A percentile compares a stretch with the other conserved stretches of the same genome.
These are phyloP conservation scores for Priceomyces haplophilus DNA, from an alignment of 805 yeast species.

Conservation along the genomic window DNA sequence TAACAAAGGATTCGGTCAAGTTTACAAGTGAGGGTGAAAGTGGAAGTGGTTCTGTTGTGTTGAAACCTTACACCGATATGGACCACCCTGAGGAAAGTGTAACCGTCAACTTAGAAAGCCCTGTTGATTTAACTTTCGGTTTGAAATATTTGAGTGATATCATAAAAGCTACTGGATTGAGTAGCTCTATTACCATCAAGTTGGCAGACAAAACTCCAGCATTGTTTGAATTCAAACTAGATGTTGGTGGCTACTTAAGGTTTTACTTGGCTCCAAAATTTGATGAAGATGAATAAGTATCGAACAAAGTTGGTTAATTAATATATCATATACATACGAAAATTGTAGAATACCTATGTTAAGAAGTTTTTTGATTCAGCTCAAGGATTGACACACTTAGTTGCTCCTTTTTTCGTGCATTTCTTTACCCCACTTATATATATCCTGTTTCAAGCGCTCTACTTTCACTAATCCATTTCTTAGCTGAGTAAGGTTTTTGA, in stretches of 20 bases:
- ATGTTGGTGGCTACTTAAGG: conserved; percentile 83
- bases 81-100: conserved; percentile 77
- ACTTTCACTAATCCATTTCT: conserved; percentile 77
- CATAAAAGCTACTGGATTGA: conserved; percentile 82
- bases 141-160: conserved; percentile 87
- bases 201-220: conserved; percentile 92
- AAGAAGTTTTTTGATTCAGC: background rate
- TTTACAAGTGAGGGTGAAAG: conserved; percentile 89
- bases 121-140: conserved; percentile 88
- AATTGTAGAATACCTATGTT: background rate
- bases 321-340: background rate
- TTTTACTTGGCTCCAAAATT: conserved; percentile 98
- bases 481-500: conserved; percentile 69
- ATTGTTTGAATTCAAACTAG: conserved; percentile 83
- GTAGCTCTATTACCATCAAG: conserved; percentile 75
- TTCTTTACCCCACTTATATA: conserved; percentile 82
- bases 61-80: conserved; percentile 80
- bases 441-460: conserved; percentile 64
- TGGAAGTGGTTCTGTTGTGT: conserved; percentile 81
- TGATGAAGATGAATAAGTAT: conserved; percentile 68
- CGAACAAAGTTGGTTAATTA: background rate
- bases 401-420: conserved; percentile 51
- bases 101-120: conserved; percentile 74
- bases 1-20: conserved; percentile 88
- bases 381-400: no score